Conservation (phyloP, 306 rosid species). For the Quercus engelmannii region DNA sequence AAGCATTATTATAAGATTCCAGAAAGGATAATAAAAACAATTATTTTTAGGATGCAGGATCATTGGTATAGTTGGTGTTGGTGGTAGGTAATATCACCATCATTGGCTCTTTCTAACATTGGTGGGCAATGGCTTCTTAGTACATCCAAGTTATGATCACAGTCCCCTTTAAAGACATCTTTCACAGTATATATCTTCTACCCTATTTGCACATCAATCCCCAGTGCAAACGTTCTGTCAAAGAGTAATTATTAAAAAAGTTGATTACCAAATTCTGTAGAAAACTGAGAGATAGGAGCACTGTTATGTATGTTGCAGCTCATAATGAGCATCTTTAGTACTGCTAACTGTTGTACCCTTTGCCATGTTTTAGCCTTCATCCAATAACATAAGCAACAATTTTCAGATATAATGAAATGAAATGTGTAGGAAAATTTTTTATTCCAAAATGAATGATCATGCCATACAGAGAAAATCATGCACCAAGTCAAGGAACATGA, state of each 20-base stretch:
- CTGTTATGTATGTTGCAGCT: not conserved
- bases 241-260: not conserved
- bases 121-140: not conserved
- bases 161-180: not conserved
- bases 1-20: not conserved
- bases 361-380: not conserved
- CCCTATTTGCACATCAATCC: not conserved
- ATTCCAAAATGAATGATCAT: not conserved
- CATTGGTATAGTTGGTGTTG: not conserved
- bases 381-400: not conserved
- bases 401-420: not conserved
- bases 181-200: not conserved
- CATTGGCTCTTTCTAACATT: not conserved
- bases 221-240: not conserved
- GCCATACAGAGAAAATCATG: too few species aligned
- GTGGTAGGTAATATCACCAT: not conserved
- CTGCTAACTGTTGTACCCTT: too few species aligned
- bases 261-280: not conserved
- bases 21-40: not conserved
- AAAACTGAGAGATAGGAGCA: not conserved
- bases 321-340: not conserved
- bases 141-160: not conserved
- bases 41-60: not conserved
- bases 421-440: not conserved
- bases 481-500: too few species aligned